Evolutionary conservation across 495 filamentous ascomycete genomes (phyloP).

Genomic region (Penicillium pancosmium): DNA sequence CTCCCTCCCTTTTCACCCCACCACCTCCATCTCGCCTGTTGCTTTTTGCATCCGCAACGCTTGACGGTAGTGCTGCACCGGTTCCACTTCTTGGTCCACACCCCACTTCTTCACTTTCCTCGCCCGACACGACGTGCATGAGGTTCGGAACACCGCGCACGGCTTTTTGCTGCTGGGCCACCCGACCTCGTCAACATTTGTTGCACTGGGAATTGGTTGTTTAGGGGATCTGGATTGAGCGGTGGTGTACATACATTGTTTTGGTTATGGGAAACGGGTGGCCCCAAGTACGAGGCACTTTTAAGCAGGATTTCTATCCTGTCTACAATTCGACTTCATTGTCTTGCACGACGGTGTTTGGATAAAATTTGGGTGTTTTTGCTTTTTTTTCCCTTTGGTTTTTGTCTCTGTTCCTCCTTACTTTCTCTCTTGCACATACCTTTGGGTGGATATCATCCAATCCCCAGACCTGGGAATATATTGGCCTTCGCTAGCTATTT

Average conservation of each 20-base stretch:
- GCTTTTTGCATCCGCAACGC: slow-evolving; percentile 4
- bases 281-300: background rate
- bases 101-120: slow-evolving; percentile 4
- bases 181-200: background rate
- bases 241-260: too few species aligned
- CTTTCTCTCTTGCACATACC: slow-evolving; percentile 13
- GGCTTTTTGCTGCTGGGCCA: slow-evolving; percentile 22
- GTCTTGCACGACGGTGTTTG: slow-evolving; percentile 18
- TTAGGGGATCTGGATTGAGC: background rate
- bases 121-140: slow-evolving; percentile 8
- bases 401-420: background rate
- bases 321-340: slow-evolving; percentile 7
- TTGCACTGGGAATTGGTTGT: background rate
- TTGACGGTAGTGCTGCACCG: slow-evolving; percentile 7
- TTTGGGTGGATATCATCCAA: background rate
- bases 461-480: background rate
- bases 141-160: slow-evolving; percentile 7
- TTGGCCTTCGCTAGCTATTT: slow-evolving; percentile 6
- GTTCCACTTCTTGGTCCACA: slow-evolving; percentile 6
- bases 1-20: background rate
- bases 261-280: slow-evolving; percentile 1
- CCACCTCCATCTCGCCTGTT: slow-evolving; percentile 1
- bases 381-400: background rate
- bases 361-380: slow-evolving; percentile 8
- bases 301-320: background rate